Conservation (phyloP, 305 asterid species). For the Solanum hybrid region DNA sequence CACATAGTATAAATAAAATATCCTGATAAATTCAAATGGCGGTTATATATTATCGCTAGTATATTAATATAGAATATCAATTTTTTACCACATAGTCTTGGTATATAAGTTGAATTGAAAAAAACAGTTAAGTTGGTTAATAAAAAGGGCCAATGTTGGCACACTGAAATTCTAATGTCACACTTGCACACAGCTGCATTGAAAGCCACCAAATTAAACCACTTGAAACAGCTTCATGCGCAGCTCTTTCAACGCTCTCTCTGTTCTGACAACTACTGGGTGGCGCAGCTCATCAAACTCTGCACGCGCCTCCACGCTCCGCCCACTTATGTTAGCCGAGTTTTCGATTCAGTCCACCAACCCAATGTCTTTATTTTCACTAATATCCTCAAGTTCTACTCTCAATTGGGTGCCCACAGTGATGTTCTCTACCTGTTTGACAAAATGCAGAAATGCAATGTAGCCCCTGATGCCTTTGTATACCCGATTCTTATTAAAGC, state of each 20-base stretch:
- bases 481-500: constrained; percentile 54
- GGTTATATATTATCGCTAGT: neutral
- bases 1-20: no score
- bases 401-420: constrained; percentile 23
- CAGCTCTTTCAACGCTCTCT: constrained; percentile 42
- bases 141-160: neutral
- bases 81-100: neutral
- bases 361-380: constrained; percentile 39
- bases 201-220: constrained; percentile 19
- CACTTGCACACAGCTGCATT: constrained; percentile 15
- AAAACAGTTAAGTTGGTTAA: neutral
- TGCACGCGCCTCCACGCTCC: constrained; percentile 62
- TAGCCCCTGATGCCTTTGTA: constrained; percentile 38
- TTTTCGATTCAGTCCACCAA: constrained; percentile 33
- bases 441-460: constrained; percentile 29
- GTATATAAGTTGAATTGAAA: neutral
- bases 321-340: constrained; percentile 22
- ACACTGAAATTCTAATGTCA: constrained; percentile 19
- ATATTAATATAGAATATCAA: neutral
- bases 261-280: constrained; percentile 32
- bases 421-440: constrained; percentile 28
- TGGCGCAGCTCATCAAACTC: constrained; percentile 32
- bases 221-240: constrained; percentile 46
- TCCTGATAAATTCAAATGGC: neutral
- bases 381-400: constrained; percentile 38